Conservation (phyloP, 768 basidiomycete species). For the Sarcodon sp. region DNA sequence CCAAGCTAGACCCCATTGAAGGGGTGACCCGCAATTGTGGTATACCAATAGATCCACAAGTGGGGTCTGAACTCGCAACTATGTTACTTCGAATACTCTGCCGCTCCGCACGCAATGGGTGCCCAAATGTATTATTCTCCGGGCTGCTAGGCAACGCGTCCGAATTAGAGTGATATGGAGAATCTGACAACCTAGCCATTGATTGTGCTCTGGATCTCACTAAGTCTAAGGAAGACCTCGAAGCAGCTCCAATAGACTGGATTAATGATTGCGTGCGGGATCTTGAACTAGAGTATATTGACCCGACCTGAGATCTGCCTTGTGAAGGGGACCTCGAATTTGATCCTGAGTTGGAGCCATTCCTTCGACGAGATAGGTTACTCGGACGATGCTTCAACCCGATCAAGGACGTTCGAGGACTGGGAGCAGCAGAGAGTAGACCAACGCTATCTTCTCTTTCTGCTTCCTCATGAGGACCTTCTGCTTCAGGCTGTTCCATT, state of each 20-base stretch:
- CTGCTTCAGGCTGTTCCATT: conserved; percentile 30
- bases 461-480: conserved; percentile 43
- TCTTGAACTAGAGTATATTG: conserved; percentile 13
- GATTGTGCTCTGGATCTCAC: conserved; percentile 50
- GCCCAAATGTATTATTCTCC: conserved; percentile 71
- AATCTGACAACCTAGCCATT: conserved; percentile 40
- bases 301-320: conserved; percentile 15
- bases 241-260: conserved; percentile 48
- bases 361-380: conserved; percentile 12
- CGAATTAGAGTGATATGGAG: conserved; percentile 17
- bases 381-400: conserved; percentile 27
- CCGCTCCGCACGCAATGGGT: conserved; percentile 31
- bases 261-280: conserved; percentile 56
- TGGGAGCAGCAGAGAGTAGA: conserved; percentile 31
- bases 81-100: conserved; percentile 5
- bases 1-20: neutral
- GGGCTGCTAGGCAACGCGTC: conserved; percentile 34
- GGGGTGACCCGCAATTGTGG: conserved; percentile 2
- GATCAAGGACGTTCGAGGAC: conserved; percentile 35
- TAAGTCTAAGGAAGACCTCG: conserved; percentile 45
- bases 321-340: conserved; percentile 31
- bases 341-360: conserved; percentile 16
- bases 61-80: neutral
- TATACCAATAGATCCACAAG: neutral
- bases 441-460: conserved; percentile 54